A percentile compares a stretch with the other conserved stretches of the same genome.
Evolutionary conservation across 768 basidiomycete genomes (phyloP).

Genomic region (Phaeolepiota aurea): DNA sequence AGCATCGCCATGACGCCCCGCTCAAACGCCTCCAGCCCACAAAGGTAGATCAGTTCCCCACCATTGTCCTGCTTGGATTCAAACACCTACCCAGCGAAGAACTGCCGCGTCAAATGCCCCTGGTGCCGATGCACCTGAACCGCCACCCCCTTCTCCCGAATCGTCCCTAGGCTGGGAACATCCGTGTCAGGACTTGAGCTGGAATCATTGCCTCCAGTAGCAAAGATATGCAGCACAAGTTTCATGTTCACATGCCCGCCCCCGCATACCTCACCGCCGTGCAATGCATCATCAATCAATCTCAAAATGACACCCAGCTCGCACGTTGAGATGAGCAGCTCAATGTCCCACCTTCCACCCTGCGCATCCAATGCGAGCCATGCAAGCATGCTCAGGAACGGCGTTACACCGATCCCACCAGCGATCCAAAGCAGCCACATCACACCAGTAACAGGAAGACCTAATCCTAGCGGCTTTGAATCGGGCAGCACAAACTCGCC

Average conservation of each 20-base stretch:
- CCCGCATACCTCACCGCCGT: no score
- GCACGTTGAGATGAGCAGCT: not conserved
- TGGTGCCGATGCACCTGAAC: not conserved
- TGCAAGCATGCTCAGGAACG: not conserved
- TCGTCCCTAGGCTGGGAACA: no score
- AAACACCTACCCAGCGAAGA: not conserved
- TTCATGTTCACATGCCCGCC: no score
- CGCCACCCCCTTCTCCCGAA: no score
- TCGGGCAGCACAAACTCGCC: constrained; percentile 39
- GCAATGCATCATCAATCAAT: no score
- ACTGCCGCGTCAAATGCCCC: not conserved
- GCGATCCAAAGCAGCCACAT: not conserved
- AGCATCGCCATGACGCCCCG: not conserved
- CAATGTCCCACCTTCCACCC: not conserved
- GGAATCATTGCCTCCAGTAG: no score
- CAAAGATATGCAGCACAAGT: no score
- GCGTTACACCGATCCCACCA: constrained; percentile 2
- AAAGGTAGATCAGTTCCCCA: no score
- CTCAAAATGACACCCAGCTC: not conserved
- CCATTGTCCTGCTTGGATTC: no score
- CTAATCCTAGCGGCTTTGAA: not conserved
- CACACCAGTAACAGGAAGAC: not conserved
- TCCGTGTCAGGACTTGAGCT: no score
- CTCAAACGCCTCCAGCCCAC: not conserved
- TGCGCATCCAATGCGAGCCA: not conserved